Evolutionary conservation across 768 basidiomycete species (phyloP), one percentile per base, ranked within the genome.

Genomic region (Collybia sp.): DNA sequence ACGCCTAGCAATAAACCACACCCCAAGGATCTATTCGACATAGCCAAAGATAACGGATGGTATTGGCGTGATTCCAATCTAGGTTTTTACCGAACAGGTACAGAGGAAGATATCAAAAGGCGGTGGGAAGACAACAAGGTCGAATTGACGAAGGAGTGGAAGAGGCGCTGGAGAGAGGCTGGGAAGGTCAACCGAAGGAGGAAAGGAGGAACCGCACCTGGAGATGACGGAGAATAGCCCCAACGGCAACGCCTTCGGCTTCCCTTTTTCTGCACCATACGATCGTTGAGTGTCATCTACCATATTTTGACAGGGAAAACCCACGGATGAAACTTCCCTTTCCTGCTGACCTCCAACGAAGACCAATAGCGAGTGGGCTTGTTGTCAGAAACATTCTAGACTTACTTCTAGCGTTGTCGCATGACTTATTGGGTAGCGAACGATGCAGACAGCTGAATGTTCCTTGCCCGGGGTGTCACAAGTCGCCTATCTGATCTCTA

Each of bases 71-170:
- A 67, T 54, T 59, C 66, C 8, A 52, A 52, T 2, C 61, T 69
- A 3, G 69, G 60, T 43, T 80, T 85, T 56, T 73, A 65, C 48
- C 62, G 77, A 34, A 77, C 76, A 2, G 70, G 72, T 47, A 73
- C 68, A 12, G 70, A 74, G 33, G 77, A 79, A n/a, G 79, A 82
- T 54, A 85, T 88, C 31, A 71, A 76, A 41, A 71, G 72, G 51
- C 64, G 71, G 43, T 91, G 90, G 88, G 88, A 91, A 55, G 75
- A 68, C n/a, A 65, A 70, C 39, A 85, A 82, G 55, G 73, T 70
- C 0, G 77, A 80, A 44, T 61, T 91, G 61, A 91, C 89, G 44
- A 70, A 64, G 49, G 85, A 79, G 41, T 91, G 89, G 88, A 89
- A 88, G 66, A 78, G 79, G 57, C 64, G 85, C 40, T 82, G 80